These are phyloP conservation scores for Aciculosporium take DNA, from an alignment of 2,329 filamentous ascomycete species.

Conservation along the genomic window DNA sequence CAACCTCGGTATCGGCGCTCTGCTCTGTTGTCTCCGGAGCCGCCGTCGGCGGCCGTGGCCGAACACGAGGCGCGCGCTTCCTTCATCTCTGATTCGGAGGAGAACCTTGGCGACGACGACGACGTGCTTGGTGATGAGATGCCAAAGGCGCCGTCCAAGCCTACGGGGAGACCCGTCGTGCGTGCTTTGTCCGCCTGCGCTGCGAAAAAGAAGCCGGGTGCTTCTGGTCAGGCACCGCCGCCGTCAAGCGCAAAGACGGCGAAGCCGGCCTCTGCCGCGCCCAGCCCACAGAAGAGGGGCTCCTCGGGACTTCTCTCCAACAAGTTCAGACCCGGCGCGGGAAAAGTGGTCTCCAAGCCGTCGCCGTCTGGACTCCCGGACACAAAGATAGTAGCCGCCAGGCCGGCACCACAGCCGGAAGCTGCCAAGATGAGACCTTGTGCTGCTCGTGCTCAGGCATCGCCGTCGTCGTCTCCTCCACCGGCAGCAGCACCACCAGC, in stretches of 20 bases:
- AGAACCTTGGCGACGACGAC: constrained; percentile 13
- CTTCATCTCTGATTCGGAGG: constrained; percentile 27
- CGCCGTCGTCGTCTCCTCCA: neutral
- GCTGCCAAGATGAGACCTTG: neutral
- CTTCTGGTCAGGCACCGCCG: neutral
- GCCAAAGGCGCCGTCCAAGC: neutral
- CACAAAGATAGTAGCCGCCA: neutral
- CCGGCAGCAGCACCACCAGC: neutral
- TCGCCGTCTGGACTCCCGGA: neutral
- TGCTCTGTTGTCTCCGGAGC: constrained; percentile 10
- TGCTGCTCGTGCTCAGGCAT: neutral
- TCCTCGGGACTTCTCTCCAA: constrained; percentile 6
- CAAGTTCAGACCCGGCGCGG: constrained; percentile 5
- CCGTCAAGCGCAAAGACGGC: neutral
- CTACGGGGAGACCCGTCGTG: constrained; percentile 4
- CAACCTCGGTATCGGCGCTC: constrained; percentile 21
- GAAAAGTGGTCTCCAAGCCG: neutral
- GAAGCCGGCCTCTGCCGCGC: neutral
- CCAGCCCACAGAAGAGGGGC: constrained; percentile 1
- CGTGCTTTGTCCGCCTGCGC: neutral
- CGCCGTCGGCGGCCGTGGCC: constrained; percentile 12
- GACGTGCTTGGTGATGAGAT: constrained; percentile 2
- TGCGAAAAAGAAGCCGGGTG: neutral
- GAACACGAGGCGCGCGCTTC: constrained; percentile 23
- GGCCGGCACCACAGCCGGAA: neutral